Base-by-base conservation (phyloP, 2,329 filamentous ascomycete species). In the Eutypa lata region DNA sequence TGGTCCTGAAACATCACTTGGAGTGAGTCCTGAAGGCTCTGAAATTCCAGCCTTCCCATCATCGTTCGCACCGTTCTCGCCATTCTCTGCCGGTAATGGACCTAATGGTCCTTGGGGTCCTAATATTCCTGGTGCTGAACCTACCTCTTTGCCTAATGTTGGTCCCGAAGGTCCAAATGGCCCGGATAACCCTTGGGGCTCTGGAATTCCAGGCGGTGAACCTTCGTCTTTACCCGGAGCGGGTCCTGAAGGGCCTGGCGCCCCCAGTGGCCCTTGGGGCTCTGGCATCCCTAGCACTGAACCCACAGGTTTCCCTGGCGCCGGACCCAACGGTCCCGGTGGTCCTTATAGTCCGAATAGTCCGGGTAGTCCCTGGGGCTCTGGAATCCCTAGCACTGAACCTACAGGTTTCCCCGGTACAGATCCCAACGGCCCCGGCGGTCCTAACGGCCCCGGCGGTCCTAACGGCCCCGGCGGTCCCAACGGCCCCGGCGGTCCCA, bases 391-490 rank as follows among this genome's bases (percentile, higher is more conserved):
- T 16, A 26, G 35, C 13, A 22, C n/a, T n/a, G 31, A 28, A 6
- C 26, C 19, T 28, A 24, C 16, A 21, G 18, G 19, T 19, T n/a
- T 38, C 47, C 37, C 31, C 19, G n/a, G n/a, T n/a, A n/a, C 31
- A 8, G 28, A 10, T 10, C 26, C 26, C 6, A 31, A 31, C 10
- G 26, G 26, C 10, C 26, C 26, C 26, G 26, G 26, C 42, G 50
- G 33, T 38, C 26, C 43, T 18, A 46, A 40, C 42, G 28, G 37
- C 37, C 49, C 49, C 16, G 31, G 33, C 38, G 49, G 51, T 18
- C 31, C 46, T 21, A 35, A 35, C 21, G 51, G 45, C 21, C 31
- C 49, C 31, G 31, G 33, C 33, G 35, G 22, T 45, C 46, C 46
- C 8, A 10, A n/a, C 13, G 48, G 40, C 7, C 28, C 48, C 8